Conservation (phyloP, 345 rosid genomes). For the Geranium rotundifolium region DNA sequence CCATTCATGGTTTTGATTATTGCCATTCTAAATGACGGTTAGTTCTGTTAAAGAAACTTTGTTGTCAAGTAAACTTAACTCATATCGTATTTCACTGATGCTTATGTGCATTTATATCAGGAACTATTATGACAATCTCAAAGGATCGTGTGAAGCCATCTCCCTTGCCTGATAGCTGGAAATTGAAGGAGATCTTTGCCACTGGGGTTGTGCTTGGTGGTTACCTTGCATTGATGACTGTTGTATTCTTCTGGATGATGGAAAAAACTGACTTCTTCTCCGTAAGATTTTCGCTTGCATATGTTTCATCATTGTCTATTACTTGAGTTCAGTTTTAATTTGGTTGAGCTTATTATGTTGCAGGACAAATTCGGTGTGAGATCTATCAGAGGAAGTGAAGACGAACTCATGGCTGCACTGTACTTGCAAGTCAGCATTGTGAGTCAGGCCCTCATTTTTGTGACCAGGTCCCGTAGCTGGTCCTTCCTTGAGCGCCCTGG, state of each 20-base stretch:
- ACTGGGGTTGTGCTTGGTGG: constrained; percentile 78
- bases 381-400: constrained; percentile 18
- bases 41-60: too few relatives aligned
- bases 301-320: background rate
- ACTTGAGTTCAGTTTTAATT: constrained; percentile 4
- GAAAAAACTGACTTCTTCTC: constrained; percentile 56
- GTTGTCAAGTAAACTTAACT: too few relatives aligned
- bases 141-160: constrained; percentile 94
- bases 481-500: constrained; percentile 81
- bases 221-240: constrained; percentile 74
- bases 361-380: constrained; percentile 62
- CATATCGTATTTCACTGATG: too few relatives aligned
- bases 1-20: too few relatives aligned
- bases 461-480: constrained; percentile 91
- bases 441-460: constrained; percentile 88
- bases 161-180: constrained; percentile 94
- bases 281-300: constrained; percentile 22
- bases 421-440: constrained; percentile 96
- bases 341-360: background rate
- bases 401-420: constrained; percentile 72
- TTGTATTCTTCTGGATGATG: constrained; percentile 72
- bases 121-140: constrained; percentile 92
- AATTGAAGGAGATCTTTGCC: constrained; percentile 80
- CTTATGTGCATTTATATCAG: constrained; percentile 11
- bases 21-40: background rate